A percentile compares a stretch with the other conserved stretches of the same genome.
Conservation (phyloP, 371 early-diverging fungal species). For the Funneliformis caledonium region DNA sequence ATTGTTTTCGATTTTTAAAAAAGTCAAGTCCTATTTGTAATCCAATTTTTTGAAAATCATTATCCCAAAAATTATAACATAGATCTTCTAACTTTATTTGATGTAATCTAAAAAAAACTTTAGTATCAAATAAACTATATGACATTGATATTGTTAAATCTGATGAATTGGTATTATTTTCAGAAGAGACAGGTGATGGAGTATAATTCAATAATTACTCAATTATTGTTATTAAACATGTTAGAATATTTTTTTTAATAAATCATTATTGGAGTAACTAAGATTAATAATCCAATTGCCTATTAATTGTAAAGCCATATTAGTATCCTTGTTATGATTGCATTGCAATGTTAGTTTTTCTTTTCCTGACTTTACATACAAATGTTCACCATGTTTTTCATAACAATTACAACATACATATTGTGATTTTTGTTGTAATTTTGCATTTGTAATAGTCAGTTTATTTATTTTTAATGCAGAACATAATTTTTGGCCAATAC, state of each 20-base stretch:
- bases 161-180: not conserved
- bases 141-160: not conserved
- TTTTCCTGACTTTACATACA: not conserved
- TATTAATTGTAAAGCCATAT: not conserved
- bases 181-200: not conserved
- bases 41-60: not conserved
- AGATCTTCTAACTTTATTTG: not conserved
- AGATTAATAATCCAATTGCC: not conserved
- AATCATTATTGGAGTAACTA: not conserved
- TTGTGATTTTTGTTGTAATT: not conserved
- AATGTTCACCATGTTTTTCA: slow-evolving; percentile 22
- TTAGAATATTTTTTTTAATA: not conserved
- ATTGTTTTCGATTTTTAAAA: too few species aligned
- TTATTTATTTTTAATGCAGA: not conserved
- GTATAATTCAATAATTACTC: not conserved
- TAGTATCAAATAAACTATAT: not conserved
- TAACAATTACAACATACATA: slow-evolving; percentile 5
- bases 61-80: not conserved
- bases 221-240: not conserved
- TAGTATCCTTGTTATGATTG: slow-evolving; percentile 15
- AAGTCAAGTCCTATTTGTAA: not conserved
- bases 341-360: not conserved
- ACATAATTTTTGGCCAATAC: too few species aligned
- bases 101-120: not conserved
- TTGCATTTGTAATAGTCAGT: not conserved